Conservation (phyloP, 2,329 filamentous ascomycete genomes). For the Aureobasidium sp. region DNA sequence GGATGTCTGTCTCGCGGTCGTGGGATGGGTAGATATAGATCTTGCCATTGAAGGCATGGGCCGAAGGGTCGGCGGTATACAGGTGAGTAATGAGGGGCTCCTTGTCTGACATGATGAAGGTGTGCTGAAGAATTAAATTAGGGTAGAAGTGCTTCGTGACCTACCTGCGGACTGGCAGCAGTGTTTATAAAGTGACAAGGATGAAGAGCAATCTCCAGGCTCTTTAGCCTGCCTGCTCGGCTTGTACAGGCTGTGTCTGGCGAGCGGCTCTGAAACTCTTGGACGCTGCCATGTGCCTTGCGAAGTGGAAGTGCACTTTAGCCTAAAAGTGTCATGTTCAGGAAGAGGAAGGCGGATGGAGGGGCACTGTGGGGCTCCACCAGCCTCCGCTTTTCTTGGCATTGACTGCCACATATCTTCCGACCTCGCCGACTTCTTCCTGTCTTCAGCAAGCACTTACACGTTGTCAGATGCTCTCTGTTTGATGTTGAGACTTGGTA, state of each 20-base stretch:
- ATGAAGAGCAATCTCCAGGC: background rate
- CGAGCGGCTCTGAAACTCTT: background rate
- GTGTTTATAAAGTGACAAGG: conserved; percentile 7
- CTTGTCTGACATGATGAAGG: conserved; percentile 7
- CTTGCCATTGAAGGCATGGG: conserved; percentile 67
- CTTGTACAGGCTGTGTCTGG: background rate
- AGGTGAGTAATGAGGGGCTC: conserved; percentile 54
- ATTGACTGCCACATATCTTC: background rate
- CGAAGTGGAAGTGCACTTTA: background rate
- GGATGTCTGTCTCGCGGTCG: conserved; percentile 64
- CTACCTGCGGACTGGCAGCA: background rate
- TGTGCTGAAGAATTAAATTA: background rate
- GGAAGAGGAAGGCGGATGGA: background rate
- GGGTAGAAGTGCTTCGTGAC: background rate
- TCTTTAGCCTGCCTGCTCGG: background rate
- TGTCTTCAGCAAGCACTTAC: background rate
- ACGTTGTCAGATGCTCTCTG: too few relatives aligned
- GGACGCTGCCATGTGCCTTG: background rate
- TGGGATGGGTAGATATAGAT: conserved; percentile 77
- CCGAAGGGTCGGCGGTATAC: conserved; percentile 73
- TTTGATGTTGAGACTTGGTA: too few relatives aligned
- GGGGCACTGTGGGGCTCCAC: background rate
- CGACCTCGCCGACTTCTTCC: background rate
- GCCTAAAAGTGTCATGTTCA: background rate
- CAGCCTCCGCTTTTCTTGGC: background rate